Evolutionary conservation across 345 rosid genomes (phyloP), one percentile per base, ranked within the genome.

Genomic region (Melaleuca alternifolia): DNA sequence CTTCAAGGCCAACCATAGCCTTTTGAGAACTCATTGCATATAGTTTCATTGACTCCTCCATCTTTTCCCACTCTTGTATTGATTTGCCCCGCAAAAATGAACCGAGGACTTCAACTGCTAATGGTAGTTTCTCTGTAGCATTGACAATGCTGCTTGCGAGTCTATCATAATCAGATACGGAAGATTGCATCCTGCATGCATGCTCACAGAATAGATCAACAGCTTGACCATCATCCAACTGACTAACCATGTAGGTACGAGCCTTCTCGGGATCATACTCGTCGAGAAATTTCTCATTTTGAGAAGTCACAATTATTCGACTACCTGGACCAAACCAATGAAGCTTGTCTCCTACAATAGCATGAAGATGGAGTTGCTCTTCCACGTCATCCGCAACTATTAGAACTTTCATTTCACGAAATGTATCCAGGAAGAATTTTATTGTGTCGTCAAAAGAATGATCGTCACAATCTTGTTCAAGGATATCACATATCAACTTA

Each of bases 201-300:
- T 65, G 77, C 44, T 62, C 1, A 6, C 76, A 15, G 76, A 62
- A 30, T 14, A 7, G 11, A 28, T 62, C 1, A 30, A 15, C 3
- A 62, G 77, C 44, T 30, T 30, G 44, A 65, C 23, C 11, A 1
- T 65, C 11, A 7, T 65, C 44, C 44, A 65, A 65, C 11, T 2
- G 1, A 30, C 0, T 0, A 8, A 65, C 44, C 11, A 0, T 15
- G 77, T 65, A 30, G 1, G 0, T 30, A 0, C 0, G 0, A 65
- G 6, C 11, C 44, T 30, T 65, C 0, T 7, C 11, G 1, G 3
- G 0, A 7, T 65, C 77, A 30, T 1, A 65, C 44, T 1, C 28
- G 4, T 26, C 0, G 54, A 82, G 54, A 30, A 82, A 50, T 52
- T 0, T 33, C 0, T 0, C 0, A 13, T 26, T 82, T 50, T 30